Evolutionary conservation across 176 grass and related monocot species (phyloP), one percentile per base, ranked within the genome.

Genomic region (Poa annua): DNA sequence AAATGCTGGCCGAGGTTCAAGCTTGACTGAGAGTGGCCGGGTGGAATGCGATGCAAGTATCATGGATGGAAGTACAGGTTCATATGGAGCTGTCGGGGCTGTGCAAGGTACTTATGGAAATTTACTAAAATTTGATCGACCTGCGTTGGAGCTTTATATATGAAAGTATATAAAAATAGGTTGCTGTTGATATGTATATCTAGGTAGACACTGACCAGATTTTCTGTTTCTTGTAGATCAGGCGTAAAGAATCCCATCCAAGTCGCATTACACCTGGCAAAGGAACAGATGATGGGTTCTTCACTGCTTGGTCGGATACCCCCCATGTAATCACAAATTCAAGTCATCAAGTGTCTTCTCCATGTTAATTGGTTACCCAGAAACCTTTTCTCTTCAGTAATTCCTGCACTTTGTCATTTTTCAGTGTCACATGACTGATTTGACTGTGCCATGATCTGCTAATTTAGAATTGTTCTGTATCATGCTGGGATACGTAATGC

Each of bases 11-110:
- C 83, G 93, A 45, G 91, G 96, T 75, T 98, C 96, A 68, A 98
- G 95, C 79, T 89, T 98, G 85, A 93, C 93, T 61, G 89, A 95
- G 73, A 85, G 85, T 54, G 96, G 96, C 68, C 80, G 85, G 83
- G 93, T 98, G 63, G 93, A 98, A 88, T 98, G 93, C 5, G 96
- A 98, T 89, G 93, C 96, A 33, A 90, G 96, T 78, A 98, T 98
- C 80, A 98, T 98, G 96, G 96, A 98, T 86, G 96, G 92, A 73
- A 84, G 34, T 81, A 81, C 89, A 71, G 85, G 91, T 83, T 75
- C 89, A 49, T 98, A 95, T 50, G 96, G 96, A 78, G 90, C 96
- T 86, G 96, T 93, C 50, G 92, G 96, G 85, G 89, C 96, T 85
- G 71, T 98, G 77, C 83, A 77, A 98, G 89, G 96, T 98, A 91